phyloP scores from a whole-genome alignment of 768 basidiomycete genomes.

The Solioccasus polychromus region DNA sequence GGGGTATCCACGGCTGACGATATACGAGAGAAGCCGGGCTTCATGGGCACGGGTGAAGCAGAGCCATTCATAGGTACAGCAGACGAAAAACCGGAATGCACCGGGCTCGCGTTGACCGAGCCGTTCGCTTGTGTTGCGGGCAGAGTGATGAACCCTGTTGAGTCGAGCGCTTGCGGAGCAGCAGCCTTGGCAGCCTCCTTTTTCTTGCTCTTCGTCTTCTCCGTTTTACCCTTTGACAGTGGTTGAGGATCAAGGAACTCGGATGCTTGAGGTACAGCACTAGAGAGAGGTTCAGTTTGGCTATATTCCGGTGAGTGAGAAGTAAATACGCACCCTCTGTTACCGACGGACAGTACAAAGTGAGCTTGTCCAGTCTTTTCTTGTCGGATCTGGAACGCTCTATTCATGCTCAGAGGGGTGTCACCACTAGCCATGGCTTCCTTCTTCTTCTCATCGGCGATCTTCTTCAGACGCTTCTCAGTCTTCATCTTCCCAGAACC shows the following conservation, averaged over 20 bases:
- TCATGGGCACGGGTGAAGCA: conserved; percentile 60
- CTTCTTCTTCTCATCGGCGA: conserved; percentile 95
- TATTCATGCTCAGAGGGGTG: conserved; percentile 93
- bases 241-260: conserved; percentile 82
- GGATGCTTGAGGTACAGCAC: conserved; percentile 82
- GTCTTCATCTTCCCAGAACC: conserved; percentile 96
- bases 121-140: conserved; percentile 55
- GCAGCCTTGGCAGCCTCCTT: conserved; percentile 58
- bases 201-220: conserved; percentile 77
- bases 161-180: conserved; percentile 44
- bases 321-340: conserved; percentile 65
- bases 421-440: conserved; percentile 93
- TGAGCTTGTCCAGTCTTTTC: conserved; percentile 95
- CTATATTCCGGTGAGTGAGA: not conserved
- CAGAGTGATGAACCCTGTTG: conserved; percentile 68
- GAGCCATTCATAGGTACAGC: conserved; percentile 30
- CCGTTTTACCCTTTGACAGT: conserved; percentile 78
- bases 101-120: conserved; percentile 40
- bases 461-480: conserved; percentile 94
- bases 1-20: conserved; percentile 53
- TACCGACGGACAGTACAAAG: conserved; percentile 93
- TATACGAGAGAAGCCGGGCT: conserved; percentile 77
- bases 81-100: conserved; percentile 37
- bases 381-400: conserved; percentile 89
- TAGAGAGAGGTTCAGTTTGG: conserved; percentile 30